Evolutionary conservation across 2,329 filamentous ascomycete genomes (phyloP).

Genomic region (Tolypocladium cylindrosporum): DNA sequence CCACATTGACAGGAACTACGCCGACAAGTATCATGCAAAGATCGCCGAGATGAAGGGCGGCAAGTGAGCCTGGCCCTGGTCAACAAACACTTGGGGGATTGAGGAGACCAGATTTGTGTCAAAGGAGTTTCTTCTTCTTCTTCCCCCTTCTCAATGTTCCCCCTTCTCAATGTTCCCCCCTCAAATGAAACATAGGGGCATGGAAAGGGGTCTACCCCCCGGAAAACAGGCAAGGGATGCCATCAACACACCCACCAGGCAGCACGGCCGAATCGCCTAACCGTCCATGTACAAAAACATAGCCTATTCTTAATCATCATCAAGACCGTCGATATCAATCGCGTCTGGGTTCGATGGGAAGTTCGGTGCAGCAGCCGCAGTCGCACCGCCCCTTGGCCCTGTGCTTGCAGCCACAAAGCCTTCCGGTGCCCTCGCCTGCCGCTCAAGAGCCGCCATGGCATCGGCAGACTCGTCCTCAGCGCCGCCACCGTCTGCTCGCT

Average conservation of each 20-base stretch:
- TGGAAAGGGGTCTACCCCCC: background rate
- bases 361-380: slow-evolving; percentile 23
- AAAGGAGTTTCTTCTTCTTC: background rate
- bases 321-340: slow-evolving; percentile 68
- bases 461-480: slow-evolving; percentile 46
- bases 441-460: slow-evolving; percentile 82
- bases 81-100: background rate
- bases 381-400: slow-evolving; percentile 47
- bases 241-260: background rate
- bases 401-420: slow-evolving; percentile 87
- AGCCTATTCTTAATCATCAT: slow-evolving; percentile 35
- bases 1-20: slow-evolving; percentile 49
- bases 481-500: slow-evolving; percentile 33
- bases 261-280: background rate
- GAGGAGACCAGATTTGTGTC: background rate
- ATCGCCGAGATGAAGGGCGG: slow-evolving; percentile 39
- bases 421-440: slow-evolving; percentile 76
- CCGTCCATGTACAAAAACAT: background rate
- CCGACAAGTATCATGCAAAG: slow-evolving; percentile 51
- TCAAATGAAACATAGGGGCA: background rate
- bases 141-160: background rate
- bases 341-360: slow-evolving; percentile 68
- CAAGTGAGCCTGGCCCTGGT: slow-evolving; percentile 17
- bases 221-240: background rate
- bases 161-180: background rate